phyloP scores from a whole-genome alignment of 2,329 filamentous ascomycete species.

The Diaporthe ampelina region DNA sequence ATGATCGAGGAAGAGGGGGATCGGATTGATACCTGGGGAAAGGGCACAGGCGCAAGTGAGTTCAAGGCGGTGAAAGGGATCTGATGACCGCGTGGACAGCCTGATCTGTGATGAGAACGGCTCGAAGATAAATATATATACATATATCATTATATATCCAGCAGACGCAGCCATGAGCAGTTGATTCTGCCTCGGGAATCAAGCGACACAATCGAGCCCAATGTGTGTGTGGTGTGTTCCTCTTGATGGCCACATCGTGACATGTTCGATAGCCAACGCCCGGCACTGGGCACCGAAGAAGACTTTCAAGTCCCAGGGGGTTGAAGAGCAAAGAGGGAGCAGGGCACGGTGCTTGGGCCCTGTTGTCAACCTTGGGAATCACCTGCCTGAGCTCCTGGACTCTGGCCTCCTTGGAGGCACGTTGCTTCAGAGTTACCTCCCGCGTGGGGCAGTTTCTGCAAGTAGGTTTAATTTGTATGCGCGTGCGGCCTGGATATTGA shows the following conservation, averaged over 20 bases:
- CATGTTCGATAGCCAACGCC: not conserved
- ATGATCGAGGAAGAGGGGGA: not conserved
- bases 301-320: not conserved
- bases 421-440: not conserved
- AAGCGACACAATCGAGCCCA: not conserved
- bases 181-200: not conserved
- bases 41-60: not conserved
- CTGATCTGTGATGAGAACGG: conserved; percentile 15
- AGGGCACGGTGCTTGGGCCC: not conserved
- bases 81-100: not conserved
- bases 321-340: not conserved
- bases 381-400: not conserved
- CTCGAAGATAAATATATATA: conserved; percentile 9
- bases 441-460: not conserved
- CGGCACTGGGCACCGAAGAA: too few relatives aligned
- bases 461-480: not conserved
- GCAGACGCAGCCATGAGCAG: not conserved
- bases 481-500: not conserved
- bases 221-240: not conserved
- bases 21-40: conserved; percentile 12
- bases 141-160: not conserved
- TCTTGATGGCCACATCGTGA: not conserved
- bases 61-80: not conserved
- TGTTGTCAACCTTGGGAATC: too few relatives aligned
- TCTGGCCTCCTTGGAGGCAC: not conserved